Percentiles rank a stretch among this genome's conserved stretches.
These are phyloP conservation scores for Penicillium italicum DNA, from an alignment of 2,329 filamentous ascomycete species.

Conservation along the genomic window DNA sequence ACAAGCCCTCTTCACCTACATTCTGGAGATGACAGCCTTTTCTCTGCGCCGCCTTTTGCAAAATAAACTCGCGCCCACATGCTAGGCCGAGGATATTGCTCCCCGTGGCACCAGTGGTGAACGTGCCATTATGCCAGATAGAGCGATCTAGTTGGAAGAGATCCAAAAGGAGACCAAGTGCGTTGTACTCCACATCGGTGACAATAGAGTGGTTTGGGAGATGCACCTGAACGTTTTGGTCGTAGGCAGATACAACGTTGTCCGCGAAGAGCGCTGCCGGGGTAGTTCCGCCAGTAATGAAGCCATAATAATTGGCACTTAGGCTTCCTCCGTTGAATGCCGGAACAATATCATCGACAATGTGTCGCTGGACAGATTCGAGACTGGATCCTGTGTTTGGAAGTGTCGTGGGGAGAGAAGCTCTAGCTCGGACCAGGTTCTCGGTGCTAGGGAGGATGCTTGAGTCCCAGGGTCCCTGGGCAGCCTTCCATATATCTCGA, in stretches of 20 bases:
- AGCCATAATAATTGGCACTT: slow-evolving; percentile 74
- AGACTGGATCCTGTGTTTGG: slow-evolving; percentile 30
- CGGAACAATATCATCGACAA: slow-evolving; percentile 43
- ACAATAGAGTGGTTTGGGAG: slow-evolving; percentile 70
- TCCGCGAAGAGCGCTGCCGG: slow-evolving; percentile 79
- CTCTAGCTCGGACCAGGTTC: slow-evolving; percentile 30
- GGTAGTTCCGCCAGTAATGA: slow-evolving; percentile 78
- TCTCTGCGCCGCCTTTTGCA: slow-evolving; percentile 43
- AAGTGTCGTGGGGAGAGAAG: slow-evolving; percentile 32
- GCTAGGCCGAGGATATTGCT: slow-evolving; percentile 64
- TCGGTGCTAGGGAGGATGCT: slow-evolving; percentile 33
- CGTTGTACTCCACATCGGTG: slow-evolving; percentile 71
- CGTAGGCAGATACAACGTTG: slow-evolving; percentile 72
- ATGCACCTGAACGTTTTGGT: slow-evolving; percentile 84
- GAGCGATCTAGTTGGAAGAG: slow-evolving; percentile 59
- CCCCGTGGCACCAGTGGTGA: slow-evolving; percentile 70
- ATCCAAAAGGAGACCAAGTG: slow-evolving; percentile 65
- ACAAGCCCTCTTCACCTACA: slow-evolving; percentile 67
- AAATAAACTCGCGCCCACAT: slow-evolving; percentile 63
- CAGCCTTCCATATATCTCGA: slow-evolving; percentile 30
- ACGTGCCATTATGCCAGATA: slow-evolving; percentile 68
- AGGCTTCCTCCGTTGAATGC: slow-evolving; percentile 65
- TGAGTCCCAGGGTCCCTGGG: slow-evolving; percentile 29
- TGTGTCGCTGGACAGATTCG: slow-evolving; percentile 34
- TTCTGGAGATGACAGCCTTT: slow-evolving; percentile 34